Evolutionary conservation across 495 filamentous ascomycete species (phyloP).

Genomic region (Massariosphaeria phaeospora): DNA sequence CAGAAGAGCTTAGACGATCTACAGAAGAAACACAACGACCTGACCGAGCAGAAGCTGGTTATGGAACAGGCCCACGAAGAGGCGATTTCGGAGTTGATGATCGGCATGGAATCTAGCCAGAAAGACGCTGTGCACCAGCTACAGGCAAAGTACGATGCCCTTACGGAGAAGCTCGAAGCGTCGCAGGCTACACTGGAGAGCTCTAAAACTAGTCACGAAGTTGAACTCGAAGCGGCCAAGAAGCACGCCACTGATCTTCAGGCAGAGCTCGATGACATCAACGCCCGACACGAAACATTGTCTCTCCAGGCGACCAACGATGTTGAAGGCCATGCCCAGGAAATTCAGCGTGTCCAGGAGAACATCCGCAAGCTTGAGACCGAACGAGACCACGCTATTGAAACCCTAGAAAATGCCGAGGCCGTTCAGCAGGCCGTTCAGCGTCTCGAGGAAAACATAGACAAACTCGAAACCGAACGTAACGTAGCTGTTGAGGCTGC

Average conservation of each 20-base stretch:
- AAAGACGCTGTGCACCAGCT: slow-evolving; percentile 23
- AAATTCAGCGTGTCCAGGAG: neutral
- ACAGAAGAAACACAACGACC: slow-evolving; percentile 17
- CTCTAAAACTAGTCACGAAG: slow-evolving; percentile 12
- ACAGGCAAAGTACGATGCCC: slow-evolving; percentile 29
- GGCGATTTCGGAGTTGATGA: slow-evolving; percentile 24
- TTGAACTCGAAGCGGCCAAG: slow-evolving; percentile 1
- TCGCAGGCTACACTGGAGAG: no score
- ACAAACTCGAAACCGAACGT: slow-evolving; percentile 12
- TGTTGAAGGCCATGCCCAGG: neutral
- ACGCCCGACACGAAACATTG: neutral
- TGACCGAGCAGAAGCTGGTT: slow-evolving; percentile 16
- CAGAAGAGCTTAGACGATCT: slow-evolving; percentile 22
- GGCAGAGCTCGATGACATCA: neutral
- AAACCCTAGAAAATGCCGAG: slow-evolving; percentile 7
- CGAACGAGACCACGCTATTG: slow-evolving; percentile 2
- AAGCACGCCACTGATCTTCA: neutral
- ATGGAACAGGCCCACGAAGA: slow-evolving; percentile 27
- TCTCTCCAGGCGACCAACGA: slow-evolving; percentile 5
- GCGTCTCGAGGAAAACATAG: slow-evolving; percentile 15
- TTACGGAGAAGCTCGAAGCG: slow-evolving; percentile 5
- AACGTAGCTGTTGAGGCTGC: neutral
- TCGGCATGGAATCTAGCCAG: slow-evolving; percentile 24
- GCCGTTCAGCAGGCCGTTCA: slow-evolving; percentile 12
- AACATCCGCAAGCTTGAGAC: neutral